These are phyloP conservation scores for Oryza officinalis DNA, from an alignment of 176 grass and related monocot genomes.

Conservation along the genomic window DNA sequence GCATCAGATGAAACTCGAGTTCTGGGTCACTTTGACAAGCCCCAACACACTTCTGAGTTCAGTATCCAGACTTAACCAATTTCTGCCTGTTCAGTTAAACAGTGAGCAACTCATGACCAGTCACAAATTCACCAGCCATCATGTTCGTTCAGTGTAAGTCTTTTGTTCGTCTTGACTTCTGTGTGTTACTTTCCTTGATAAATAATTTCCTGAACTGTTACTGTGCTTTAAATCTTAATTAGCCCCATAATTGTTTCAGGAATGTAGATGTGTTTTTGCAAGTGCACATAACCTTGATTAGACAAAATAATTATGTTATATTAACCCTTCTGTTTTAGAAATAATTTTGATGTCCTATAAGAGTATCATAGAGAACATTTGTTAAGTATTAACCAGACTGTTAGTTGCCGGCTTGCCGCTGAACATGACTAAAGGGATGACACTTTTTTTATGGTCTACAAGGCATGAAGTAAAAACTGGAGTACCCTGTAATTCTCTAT, in stretches of 20 bases:
- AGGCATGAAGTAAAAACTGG: not conserved
- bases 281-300: not conserved
- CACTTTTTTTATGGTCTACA: not conserved
- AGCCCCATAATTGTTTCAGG: not conserved
- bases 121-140: not conserved
- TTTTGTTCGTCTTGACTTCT: not conserved
- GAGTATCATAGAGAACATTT: not conserved
- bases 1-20: constrained; percentile 7
- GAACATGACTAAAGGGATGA: not conserved
- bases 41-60: not conserved
- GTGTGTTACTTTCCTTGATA: not conserved
- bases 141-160: constrained; percentile 21
- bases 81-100: not conserved
- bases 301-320: not conserved
- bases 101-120: not conserved
- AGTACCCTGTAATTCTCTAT: not conserved
- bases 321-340: not conserved
- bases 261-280: not conserved
- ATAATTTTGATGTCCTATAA: not conserved
- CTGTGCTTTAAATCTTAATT: not conserved
- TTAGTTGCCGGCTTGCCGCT: not conserved
- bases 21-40: not conserved
- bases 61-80: not conserved
- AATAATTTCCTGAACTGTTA: not conserved
- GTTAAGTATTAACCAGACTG: not conserved